Base-by-base conservation (phyloP, 164 flowering plant genomes). In the Umbilicus rupestris region DNA sequence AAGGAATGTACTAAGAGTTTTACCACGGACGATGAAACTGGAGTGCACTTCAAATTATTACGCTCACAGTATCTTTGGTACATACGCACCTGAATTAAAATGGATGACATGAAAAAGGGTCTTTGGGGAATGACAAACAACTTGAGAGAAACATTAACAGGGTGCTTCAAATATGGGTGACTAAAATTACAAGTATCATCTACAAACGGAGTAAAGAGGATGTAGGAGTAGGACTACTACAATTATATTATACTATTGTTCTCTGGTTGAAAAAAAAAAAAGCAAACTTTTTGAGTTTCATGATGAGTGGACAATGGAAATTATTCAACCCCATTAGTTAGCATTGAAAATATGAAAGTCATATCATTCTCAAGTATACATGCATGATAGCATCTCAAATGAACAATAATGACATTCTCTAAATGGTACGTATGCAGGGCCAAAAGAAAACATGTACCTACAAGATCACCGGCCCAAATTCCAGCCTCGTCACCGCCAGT, bases 381-480 rank as follows among this genome's bases (percentile, higher is more conserved):
- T 39, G 45, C 59, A 47, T 12, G 5, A 24, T 24, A 50, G 59
- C 24, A 66, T 52, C 35, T 58, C 24, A 65, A 33, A 35, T 42
- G 11, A 19, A 50, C 12, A 49, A 57, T 29, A 16, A 16, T 37
- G 52, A 50, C 52, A 60, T 15, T 33, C 33, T 37, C 39, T 31
- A 64, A 6, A 72, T 65, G 58, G 12, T 52, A 30, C 24, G 60
- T 39, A 64, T 24, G 31, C 47, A 80, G 76, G 76, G 74, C 79
- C 62, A 74, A 78, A 77, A 71, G 70, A 74, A 65, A 83, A 73
- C 78, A 86, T 87, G 85, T 94, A 91, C 99, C 97, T 91, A 94
- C 99, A 94, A 94, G 97, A 84, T 94, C 99, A 94, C 93, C 97
- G 73, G 96, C 97, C 97, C 97, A 94, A n/a, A 94, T 30, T 79